Base-by-base conservation (phyloP, 441 rosid species). In the Populus hybrid region DNA sequence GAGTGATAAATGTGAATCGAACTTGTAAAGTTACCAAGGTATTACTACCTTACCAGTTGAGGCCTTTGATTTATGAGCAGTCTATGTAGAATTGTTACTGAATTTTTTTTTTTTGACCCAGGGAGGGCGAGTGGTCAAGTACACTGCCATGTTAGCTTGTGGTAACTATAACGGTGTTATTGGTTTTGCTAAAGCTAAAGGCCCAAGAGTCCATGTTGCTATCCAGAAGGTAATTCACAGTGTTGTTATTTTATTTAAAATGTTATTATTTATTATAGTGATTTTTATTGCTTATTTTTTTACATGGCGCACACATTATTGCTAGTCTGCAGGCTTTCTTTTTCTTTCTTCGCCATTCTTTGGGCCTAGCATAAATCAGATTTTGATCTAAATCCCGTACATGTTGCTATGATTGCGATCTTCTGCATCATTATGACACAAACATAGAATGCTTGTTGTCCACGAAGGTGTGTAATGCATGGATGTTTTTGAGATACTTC, bases 11-110 rank as follows among this genome's bases (percentile, higher is more conserved):
- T 78, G 91, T 95, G 42, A 95, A 95, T 77, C 90, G 95, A 86
- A 93, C 97, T 73, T 89, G 95, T 65, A 93, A 93, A 87, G 97
- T 90, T 81, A 93, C 98, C 30, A 93, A 95, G 99, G 97, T 95
- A 89, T 76, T 59, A 70, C 78, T 66, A 23, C 72, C 68, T 69
- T 42, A 40, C 81, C 72, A 68, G 21, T 77, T 79, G 26, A 12
- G 74, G 70, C 20, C 38, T 84, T 67, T 67, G 36, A 65, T 46
- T 0, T 67, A 64, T 35, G 50, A 70, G 40, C 63, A 77, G 32
- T 76, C 34, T 77, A 38, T 73, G 26, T 65, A 38, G 46, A 69
- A 20, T 67, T 64, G 18, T 50, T 63, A 46, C 23, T 73, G 1
- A 10, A 21, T 0, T 5, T 1, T 23, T 59, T 67, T 28, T 34